Evolutionary conservation across 306 rosid genomes (phyloP), one percentile per base, ranked within the genome.

Genomic region (Benincasa hispida): DNA sequence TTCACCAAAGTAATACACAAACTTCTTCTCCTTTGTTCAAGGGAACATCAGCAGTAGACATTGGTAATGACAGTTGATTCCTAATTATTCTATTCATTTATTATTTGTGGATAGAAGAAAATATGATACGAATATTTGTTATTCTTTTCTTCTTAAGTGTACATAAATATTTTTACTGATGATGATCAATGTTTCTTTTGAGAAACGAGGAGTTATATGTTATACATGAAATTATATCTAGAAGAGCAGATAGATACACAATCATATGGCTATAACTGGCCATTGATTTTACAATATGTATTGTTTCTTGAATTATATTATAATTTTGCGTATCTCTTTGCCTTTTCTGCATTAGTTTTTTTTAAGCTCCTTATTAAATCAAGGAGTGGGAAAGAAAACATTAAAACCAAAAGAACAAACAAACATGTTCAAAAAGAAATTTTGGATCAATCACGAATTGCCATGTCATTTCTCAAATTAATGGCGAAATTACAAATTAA

Each of bases 71-170:
- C 22, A 69, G 54, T 72, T 47, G 76, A 72, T 72, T 72, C 58
- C 25, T 48, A 28, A 22, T 48, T 48, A 18, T 72, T 72, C 56
- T 48, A 47, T 72, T 72, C 76, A 72, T 48, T 72, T 55, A 50
- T 72, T 72, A 11, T 70, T 70, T 70, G 75, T 70, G 75, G 75
- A 70, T 70, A 47, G 75, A 22, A 72, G 42, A 72, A 72, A 72
- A 48, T 72, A 50, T 72, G 42, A 72, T 19, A 28, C 60, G 50
- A 24, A 69, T 72, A 72, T 72, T 72, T 72, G 59, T 72, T 48
- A 47, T 70, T 72, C 76, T 25, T 41, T 70, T 27, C 18, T 25
- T 70, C 1, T 48, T 15, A 72, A 72, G 8, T 72, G 76, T 72
- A 72, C 42, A 72, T 72, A 72, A 45, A 42, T 25, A 14, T 69